These are phyloP conservation scores for Colletotrichum sp. DNA, from an alignment of 2,329 filamentous ascomycete species.

Conservation along the genomic window DNA sequence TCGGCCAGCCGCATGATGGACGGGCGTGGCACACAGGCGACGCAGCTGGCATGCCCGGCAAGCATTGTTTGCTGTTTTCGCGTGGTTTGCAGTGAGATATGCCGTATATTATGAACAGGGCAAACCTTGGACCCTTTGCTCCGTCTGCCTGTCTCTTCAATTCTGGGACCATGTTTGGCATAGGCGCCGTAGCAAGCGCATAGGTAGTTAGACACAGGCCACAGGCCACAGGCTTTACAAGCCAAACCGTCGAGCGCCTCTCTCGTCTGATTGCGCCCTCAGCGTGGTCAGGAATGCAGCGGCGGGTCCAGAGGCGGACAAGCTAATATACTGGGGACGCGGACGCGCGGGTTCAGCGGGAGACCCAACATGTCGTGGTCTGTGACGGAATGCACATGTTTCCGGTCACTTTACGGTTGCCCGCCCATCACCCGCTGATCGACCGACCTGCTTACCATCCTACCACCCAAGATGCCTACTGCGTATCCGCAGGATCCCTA, in stretches of 20 bases:
- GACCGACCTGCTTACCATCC: not conserved
- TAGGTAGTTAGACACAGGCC: not conserved
- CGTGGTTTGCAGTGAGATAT: not conserved
- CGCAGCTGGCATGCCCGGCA: not conserved
- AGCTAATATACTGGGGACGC: not conserved
- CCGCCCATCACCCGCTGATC: not conserved
- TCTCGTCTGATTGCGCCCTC: not conserved
- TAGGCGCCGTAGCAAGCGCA: not conserved
- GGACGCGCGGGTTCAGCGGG: not conserved
- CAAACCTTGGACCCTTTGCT: not conserved
- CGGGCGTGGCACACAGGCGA: not conserved
- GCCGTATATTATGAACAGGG: not conserved
- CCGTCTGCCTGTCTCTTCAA: not conserved
- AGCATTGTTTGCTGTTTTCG: conserved; percentile 4
- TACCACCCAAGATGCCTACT: not conserved
- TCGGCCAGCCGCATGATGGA: conserved; percentile 9
- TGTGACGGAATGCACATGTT: not conserved
- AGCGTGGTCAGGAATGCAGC: not conserved
- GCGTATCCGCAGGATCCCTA: not conserved
- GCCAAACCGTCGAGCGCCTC: not conserved
- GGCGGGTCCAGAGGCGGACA: not conserved
- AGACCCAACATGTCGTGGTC: not conserved
- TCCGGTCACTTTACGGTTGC: not conserved
- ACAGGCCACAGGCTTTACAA: not conserved
- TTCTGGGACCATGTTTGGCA: not conserved